phyloP scores from a whole-genome alignment of 2,329 filamentous ascomycete species.

The Mollisia scopiformis region DNA sequence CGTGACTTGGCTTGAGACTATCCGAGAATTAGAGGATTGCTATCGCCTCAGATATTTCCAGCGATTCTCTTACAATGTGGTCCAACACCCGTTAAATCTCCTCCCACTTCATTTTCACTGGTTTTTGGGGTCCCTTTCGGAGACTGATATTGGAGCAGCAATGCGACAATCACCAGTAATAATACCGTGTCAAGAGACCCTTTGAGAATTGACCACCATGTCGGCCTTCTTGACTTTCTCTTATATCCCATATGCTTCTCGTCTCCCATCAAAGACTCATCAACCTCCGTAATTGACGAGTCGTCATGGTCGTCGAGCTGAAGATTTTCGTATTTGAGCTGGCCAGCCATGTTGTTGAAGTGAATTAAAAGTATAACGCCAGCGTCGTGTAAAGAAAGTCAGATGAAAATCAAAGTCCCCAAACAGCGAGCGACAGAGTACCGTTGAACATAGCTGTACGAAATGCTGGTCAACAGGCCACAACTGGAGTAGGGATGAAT shows the following conservation, averaged over 20 bases:
- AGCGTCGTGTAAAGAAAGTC: no score
- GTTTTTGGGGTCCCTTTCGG: slow-evolving; percentile 23
- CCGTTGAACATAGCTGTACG: no score
- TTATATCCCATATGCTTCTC: slow-evolving; percentile 38
- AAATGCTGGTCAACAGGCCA: no score
- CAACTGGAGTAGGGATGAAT: no score
- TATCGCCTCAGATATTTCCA: not conserved
- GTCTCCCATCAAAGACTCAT: slow-evolving; percentile 44
- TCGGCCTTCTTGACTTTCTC: slow-evolving; percentile 26
- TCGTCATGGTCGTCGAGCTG: slow-evolving; percentile 39
- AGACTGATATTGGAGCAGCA: slow-evolving; percentile 40
- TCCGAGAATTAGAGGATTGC: slow-evolving; percentile 8
- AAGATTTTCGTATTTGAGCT: slow-evolving; percentile 17
- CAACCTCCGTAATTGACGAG: slow-evolving; percentile 43
- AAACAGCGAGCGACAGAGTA: no score
- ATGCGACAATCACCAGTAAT: slow-evolving; percentile 41
- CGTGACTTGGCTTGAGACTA: slow-evolving; percentile 41
- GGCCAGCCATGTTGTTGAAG: slow-evolving; percentile 10
- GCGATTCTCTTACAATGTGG: slow-evolving; percentile 36
- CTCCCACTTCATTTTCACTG: slow-evolving; percentile 38
- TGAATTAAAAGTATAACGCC: no score
- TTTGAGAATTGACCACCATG: slow-evolving; percentile 31
- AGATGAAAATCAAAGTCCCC: no score
- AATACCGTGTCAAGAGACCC: slow-evolving; percentile 44
- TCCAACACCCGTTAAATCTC: slow-evolving; percentile 42